Base-by-base conservation (phyloP, 148 eudicot species). In the Rhododendron mucronatum region DNA sequence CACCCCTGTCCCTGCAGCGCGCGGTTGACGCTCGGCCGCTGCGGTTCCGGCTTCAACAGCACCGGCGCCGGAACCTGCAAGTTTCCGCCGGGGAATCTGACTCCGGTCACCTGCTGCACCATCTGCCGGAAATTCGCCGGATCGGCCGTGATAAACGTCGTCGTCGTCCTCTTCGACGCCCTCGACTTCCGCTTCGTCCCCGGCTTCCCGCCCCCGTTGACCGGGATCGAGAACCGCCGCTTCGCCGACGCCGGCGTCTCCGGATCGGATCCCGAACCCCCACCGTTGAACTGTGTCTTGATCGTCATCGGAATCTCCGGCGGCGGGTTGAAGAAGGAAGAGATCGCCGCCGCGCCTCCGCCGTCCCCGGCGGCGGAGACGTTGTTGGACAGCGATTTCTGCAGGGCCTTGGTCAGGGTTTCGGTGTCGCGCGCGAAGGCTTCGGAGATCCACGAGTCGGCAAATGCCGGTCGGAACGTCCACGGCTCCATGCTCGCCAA, bases 41-140 rank as follows among this genome's bases (percentile, higher is more conserved):
- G 92, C 2, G 96, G 91, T 87, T 94, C 98, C 82, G 97, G 99
- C 78, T 91, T 94, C 84, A 96, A 37, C 13, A 93, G 50, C 21
- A 93, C 84, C 11, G 91, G 53, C 1, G 35, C 86, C 67, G 84
- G 86, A 73, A 83, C 20, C 33, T 75, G 87, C 0, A 84, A 87
- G 80, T 21, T 85, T 1, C 88, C 88, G 18, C 73, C 74, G 74
- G 74, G 47, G 84, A 94, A 87, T 50, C 88, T 90, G 18, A 91
- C 93, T 0, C 99, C 98, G 14, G 99, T 96, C 85, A 96, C 95
- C 86, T 96, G 92, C 91, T 96, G 98, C 77, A 96, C 98, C 98
- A 94, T 93, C 86, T 93, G 95, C 67, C 98, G 84, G 85, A 96
- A 96, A 63, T 94, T 94, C 11, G 93, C 91, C 16, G 96, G 91